Base-by-base conservation (phyloP, 805 yeast species). In the Metschnikowia lochheadii region DNA sequence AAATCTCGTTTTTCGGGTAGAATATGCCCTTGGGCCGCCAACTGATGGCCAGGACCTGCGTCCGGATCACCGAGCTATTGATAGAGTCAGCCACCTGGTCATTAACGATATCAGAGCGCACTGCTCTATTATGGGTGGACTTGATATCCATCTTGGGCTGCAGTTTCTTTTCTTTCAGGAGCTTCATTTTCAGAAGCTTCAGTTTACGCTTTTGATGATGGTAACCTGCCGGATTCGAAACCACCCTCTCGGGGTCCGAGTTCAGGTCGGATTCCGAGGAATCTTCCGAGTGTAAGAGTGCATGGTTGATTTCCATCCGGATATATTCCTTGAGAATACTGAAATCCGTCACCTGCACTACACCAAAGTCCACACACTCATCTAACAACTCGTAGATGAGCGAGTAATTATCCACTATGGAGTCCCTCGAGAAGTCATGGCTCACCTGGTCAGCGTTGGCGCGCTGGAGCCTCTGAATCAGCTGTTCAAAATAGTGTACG, bases 361-460 rank as follows among this genome's bases (percentile, higher is more conserved):
- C 69, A 7, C 97, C 97, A 66, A 80, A 86, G 65, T 90, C 97
- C 81, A 88, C 79, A 76, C 89, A 86, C 62, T 89, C 97, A 63
- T 89, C 97, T 40, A 89, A 67, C n/a, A 89, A 69, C 63, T 90
- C 97, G 66, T 85, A 85, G 6, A 89, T 79, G 44, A 89, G 72
- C 33, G 84, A 82, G 56, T 81, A 79, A 65, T 89, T 92, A 65
- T 89, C 96, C 20, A 79, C 69, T 2, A 89, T 78, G 15, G 81
- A 59, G 49, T 85, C 90, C 4, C 60, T 50, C 13, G 56, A 39
- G 17, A 55, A 45, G 11, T 10, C 35, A 31, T 14, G 26, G 5
- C 15, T n/a, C 32, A 42, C 23, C 2, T 17, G 14, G 44, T 31
- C 37, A 8, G 26, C 34, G 6, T 23, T 43, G 14, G 36, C 15